These are phyloP conservation scores for Tetrahymena borealis DNA, from an alignment of 73 alveolate genomes.

Conservation along the genomic window DNA sequence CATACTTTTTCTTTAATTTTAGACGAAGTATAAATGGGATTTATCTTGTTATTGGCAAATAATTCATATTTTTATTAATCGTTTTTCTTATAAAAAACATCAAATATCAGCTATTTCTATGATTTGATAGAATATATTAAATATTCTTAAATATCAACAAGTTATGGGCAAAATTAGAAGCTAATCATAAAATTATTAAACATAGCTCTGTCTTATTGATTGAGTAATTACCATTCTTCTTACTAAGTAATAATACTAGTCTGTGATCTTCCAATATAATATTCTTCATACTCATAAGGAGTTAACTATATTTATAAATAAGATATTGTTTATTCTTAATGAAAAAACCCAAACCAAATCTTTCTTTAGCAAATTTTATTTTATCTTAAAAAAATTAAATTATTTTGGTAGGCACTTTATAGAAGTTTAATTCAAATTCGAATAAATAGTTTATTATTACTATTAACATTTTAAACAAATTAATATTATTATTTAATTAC, in stretches of 20 bases:
- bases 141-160: background rate
- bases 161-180: background rate
- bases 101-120: no score
- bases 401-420: no score
- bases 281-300: background rate
- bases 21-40: background rate
- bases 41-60: background rate
- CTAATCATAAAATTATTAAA: background rate
- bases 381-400: no score
- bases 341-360: no score
- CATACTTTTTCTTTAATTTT: background rate
- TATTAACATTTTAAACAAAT: no score
- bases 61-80: background rate
- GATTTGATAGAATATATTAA: no score
- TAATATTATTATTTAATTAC: background rate
- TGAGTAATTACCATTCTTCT: background rate
- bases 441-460: background rate
- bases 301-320: background rate
- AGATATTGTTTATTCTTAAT: no score
- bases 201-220: background rate
- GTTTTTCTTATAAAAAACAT: background rate
- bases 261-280: background rate
- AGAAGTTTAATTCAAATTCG: no score
- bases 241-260: background rate
- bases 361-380: no score